Evolutionary conservation across 306 rosid species (phyloP), one percentile per base, ranked within the genome.

Genomic region (Sesbania bispinosa): DNA sequence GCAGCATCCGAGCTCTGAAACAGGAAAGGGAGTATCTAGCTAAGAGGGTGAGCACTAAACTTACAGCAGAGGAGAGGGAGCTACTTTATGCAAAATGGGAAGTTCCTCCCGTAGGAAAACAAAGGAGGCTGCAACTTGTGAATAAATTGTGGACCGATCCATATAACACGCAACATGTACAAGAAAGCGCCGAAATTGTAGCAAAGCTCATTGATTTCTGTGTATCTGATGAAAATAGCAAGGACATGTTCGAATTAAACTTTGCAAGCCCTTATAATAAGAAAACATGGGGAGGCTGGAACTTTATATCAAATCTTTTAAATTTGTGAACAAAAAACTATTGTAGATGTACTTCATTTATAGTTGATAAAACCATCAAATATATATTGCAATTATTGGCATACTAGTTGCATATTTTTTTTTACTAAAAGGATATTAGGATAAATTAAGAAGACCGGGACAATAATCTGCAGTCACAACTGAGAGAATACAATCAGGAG

Each of bases 221-320:
- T 18, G 87, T 77, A 75, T 90, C 92, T 3, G 96, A 85, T 55
- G 98, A 90, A 73, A 93, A 84, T 26, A 87, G 87, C 82, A 89
- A 87, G 85, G 94, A 86, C 81, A 94, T 94, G 98, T 87, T 94
- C 70, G 88, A 83, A 73, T 85, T 94, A 23, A 90, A 85, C 78
- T 90, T 88, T 52, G 81, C 84, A 4, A 79, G 84, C 74, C 96
- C 97, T 69, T 84, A 60, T 3, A 96, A 90, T 79, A 90, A 84
- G 87, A 94, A 88, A 81, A 65, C 98, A 72, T 90, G 98, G 96
- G 82, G 82, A 53, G 97, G 98, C 21, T 94, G 95, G 98, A 90
- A 94, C 80, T 84, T 94, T 45, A 90, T 94, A 62, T 88, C 98
- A 18, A 90, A 87, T 82, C 94, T 90, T 60, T 69, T 88, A 14